Evolutionary conservation across 306 rosid species (phyloP).

Genomic region (Corylus americana): DNA sequence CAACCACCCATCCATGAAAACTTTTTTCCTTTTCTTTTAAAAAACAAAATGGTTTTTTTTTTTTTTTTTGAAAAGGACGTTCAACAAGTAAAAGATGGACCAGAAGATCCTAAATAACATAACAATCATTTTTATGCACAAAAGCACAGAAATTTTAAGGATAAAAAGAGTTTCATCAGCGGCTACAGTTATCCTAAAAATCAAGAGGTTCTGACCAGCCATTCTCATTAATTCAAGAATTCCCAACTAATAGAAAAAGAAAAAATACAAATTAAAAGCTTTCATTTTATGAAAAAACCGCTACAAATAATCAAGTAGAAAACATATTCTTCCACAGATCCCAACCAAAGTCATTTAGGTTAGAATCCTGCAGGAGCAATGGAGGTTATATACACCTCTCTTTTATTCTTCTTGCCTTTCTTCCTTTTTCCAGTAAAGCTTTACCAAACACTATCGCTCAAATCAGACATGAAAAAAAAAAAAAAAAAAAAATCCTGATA

Average conservation of each 20-base stretch:
- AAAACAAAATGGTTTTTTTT: background rate
- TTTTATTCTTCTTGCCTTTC: background rate
- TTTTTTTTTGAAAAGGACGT: no score
- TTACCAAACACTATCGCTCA: constrained; percentile 1
- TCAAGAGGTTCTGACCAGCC: background rate
- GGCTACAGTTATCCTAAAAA: background rate
- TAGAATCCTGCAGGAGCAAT: background rate
- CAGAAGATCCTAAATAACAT: background rate
- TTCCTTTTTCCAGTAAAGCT: background rate
- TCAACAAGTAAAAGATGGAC: background rate
- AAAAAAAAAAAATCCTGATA: background rate
- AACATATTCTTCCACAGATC: background rate
- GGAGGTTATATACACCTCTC: background rate
- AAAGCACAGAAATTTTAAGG: background rate
- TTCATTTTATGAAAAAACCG: background rate
- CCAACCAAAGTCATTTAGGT: background rate
- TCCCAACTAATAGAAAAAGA: background rate
- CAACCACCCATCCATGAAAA: no score
- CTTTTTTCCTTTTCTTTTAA: no score
- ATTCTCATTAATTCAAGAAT: background rate
- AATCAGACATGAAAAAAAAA: background rate
- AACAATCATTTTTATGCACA: background rate
- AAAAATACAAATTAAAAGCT: background rate
- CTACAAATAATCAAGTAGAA: background rate
- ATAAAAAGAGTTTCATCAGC: background rate